Base-by-base conservation (phyloP, 2,329 filamentous ascomycete genomes). In the Aquanectria penicillioides region DNA sequence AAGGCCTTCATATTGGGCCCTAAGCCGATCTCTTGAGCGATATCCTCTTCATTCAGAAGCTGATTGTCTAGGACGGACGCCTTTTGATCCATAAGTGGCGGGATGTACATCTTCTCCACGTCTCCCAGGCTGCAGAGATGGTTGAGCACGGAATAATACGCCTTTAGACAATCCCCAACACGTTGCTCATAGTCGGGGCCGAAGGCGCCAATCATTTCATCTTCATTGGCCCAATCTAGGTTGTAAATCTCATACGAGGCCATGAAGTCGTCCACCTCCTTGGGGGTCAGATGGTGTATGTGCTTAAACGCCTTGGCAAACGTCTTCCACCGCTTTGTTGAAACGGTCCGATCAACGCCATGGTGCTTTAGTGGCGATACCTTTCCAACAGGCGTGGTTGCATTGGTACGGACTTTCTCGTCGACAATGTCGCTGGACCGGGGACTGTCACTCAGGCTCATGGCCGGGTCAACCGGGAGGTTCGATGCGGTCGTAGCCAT, bases 51-150 rank as follows among this genome's bases (percentile, higher is more conserved):
- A 8, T 58, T 58, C 15, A 58, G 55, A 3, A 58, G 13, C 48
- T 58, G 55, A 6, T 58, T 58, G 4, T 58, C 48, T 15, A 58
- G 31, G 2, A 58, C 55, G 1, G 55, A 58, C 2, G 40, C 55
- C 15, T 52, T 58, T 22, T 48, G 41, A 10, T 58, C 55, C 48
- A 58, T 58, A 5, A 58, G 15, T 11, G 55, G 55, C 2, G 55
- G 55, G 3, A 58, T 58, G 26, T 58, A 58, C 48, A 58, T 58
- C 34, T 58, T 58, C n/a, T 58, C 55, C 18, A 58, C 55, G 10
- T 51, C 33, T 5, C 55, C 55, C 5, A 58, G 55, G 6, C 55
- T 58, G 48, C 55, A 58, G 3, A 58, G 15, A 11, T 58, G 55
- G 22, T 58, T 58, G 11, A 58, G 47, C 5, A 58, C 55, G 2